Conservation (phyloP, 2,329 filamentous ascomycete species). For the Elsinoe ampelina region DNA sequence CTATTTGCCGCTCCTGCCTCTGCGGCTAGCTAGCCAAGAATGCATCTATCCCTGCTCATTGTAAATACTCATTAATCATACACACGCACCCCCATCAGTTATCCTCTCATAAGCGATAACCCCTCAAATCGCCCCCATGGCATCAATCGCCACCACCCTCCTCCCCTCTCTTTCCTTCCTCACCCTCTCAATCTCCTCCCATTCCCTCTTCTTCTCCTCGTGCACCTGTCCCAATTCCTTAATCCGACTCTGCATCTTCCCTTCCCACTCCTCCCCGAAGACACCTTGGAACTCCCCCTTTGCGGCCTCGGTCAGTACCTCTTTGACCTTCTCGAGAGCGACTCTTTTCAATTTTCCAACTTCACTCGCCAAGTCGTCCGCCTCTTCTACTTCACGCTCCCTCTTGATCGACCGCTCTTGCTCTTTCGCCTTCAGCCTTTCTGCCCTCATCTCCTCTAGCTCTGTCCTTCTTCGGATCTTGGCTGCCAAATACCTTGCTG, state of each 20-base stretch:
- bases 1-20: background rate
- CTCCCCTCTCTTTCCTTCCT: slow-evolving; percentile 19
- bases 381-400: slow-evolving; percentile 25
- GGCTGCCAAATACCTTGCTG: slow-evolving; percentile 38
- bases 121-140: background rate
- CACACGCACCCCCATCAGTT: background rate
- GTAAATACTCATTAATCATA: background rate
- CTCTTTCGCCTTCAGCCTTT: slow-evolving; percentile 18
- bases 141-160: slow-evolving; percentile 16
- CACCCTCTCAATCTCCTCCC: slow-evolving; percentile 19
- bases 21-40: too few species aligned
- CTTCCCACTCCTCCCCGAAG: slow-evolving; percentile 20
- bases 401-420: slow-evolving; percentile 20
- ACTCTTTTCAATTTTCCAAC: slow-evolving; percentile 28
- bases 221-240: slow-evolving; percentile 26
- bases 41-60: background rate
- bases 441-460: slow-evolving; percentile 31
- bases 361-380: slow-evolving; percentile 26
- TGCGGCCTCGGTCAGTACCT: slow-evolving; percentile 31
- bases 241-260: slow-evolving; percentile 27
- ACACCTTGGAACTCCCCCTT: slow-evolving; percentile 27
- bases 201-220: slow-evolving; percentile 18
- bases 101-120: background rate
- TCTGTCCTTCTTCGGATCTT: slow-evolving; percentile 32
- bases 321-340: slow-evolving; percentile 32